Evolutionary conservation across 2,329 filamentous ascomycete species (phyloP), one percentile per base, ranked within the genome.

Genomic region (Aspergillus aculeatinus): DNA sequence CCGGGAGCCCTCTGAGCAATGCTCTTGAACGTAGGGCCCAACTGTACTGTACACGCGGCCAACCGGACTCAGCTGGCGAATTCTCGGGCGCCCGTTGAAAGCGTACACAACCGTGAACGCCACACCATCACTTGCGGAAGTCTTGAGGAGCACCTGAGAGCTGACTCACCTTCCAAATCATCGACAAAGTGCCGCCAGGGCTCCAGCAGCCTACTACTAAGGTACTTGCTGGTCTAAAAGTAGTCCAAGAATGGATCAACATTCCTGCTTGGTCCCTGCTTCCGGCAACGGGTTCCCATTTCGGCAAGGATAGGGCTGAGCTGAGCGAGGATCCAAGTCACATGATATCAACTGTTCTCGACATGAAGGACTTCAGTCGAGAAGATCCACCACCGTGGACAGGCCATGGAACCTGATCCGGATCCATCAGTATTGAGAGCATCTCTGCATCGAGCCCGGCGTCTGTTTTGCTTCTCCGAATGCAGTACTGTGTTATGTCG

Each of bases 231-330:
- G 39, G 6, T 44, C 33, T 57, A 27, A 19, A 25, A 48, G 19
- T 29, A 16, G 21, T 25, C 6, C 33, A 47, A 31, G 51, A 55
- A 61, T 55, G 56, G 59, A 61, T 61, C 59, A 47, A 55, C 56
- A 61, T 55, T 39, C 56, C 29, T 47, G 23, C 5, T 14, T 31
- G 14, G 35, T 42, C 19, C n/a, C 55, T 35, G 55, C 44, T 57
- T 57, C 25, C 55, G 48, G 49, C 42, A 29, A 31, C 51, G 31
- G 16, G 14, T 56, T 49, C 48, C 31, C 14, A 33, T 47, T 54
- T 50, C 9, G 49, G 33, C 48, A 51, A 2, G 23, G n/a, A 25
- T 51, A 50, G 33, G 55, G 35, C 23, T 25, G 33, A 35, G 14
- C 12, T 25, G 33, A 35, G 14, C 12, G 48, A 29, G 51, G 31